phyloP scores from a whole-genome alignment of 2,329 filamentous ascomycete genomes.

The Ceratocystis eucalypticola region DNA sequence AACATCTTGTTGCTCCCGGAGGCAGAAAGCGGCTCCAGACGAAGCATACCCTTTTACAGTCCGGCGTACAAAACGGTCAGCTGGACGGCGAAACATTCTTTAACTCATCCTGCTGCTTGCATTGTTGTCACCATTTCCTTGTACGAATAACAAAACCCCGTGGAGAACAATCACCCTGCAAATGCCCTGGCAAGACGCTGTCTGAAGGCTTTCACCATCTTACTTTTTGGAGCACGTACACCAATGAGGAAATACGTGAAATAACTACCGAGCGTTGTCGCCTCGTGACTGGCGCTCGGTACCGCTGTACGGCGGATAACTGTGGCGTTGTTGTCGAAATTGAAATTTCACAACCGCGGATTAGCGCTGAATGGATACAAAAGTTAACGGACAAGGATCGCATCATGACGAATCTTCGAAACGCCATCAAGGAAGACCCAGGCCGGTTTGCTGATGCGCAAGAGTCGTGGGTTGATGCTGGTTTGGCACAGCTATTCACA shows the following conservation, averaged over 20 bases:
- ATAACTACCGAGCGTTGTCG: conserved; percentile 16
- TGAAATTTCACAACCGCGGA: conserved; percentile 37
- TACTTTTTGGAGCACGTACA: conserved; percentile 13
- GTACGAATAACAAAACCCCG: conserved; percentile 10
- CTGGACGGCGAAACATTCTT: conserved; percentile 5
- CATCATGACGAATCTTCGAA: conserved; percentile 30
- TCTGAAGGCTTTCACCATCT: conserved; percentile 19
- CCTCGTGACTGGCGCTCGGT: conserved; percentile 18
- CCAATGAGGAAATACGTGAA: conserved; percentile 9
- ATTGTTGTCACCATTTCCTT: conserved; percentile 18
- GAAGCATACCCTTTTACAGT: conserved; percentile 17
- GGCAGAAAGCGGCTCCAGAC: conserved; percentile 15
- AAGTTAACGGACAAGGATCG: conserved; percentile 34
- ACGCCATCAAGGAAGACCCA: conserved; percentile 34
- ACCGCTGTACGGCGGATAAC: conserved; percentile 15
- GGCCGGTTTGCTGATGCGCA: conserved; percentile 34
- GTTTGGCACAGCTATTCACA: conserved; percentile 35
- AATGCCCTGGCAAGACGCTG: conserved; percentile 15
- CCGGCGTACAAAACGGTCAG: conserved; percentile 16
- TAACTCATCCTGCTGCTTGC: conserved; percentile 17
- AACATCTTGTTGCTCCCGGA: conserved; percentile 13
- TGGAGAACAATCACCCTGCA: conserved; percentile 16
- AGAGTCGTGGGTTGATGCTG: conserved; percentile 30
- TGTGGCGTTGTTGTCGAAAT: conserved; percentile 23
- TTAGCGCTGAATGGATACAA: conserved; percentile 31